Percentiles rank a stretch among this genome's conserved stretches.
These are phyloP conservation scores for Stemphylium beticola DNA, from an alignment of 2,329 filamentous ascomycete genomes.

Conservation along the genomic window DNA sequence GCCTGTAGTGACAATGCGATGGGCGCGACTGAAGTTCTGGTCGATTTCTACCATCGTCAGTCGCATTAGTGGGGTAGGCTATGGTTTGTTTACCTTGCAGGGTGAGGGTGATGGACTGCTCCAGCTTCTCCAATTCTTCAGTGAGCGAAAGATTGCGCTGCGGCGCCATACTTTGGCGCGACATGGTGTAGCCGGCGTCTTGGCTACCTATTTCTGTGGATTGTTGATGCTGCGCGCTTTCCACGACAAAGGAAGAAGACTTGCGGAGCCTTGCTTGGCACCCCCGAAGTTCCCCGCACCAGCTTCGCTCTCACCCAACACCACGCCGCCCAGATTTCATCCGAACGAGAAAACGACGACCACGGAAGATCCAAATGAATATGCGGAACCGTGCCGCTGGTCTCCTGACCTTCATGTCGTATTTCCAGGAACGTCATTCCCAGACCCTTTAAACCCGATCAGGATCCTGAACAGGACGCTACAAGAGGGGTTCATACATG, in stretches of 20 bases:
- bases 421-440: conserved; percentile 12
- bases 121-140: conserved; percentile 92
- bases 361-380: too few relatives aligned
- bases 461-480: conserved; percentile 5
- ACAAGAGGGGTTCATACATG: conserved; percentile 36
- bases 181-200: conserved; percentile 50
- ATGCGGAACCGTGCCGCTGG: conserved; percentile 5
- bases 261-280: conserved; percentile 22
- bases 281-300: conserved; percentile 25
- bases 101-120: conserved; percentile 95
- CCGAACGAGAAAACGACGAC: too few relatives aligned
- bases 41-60: conserved; percentile 77
- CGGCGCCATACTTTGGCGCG: conserved; percentile 55
- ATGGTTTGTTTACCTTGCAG: conserved; percentile 71
- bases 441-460: conserved; percentile 21
- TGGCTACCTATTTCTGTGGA: neutral
- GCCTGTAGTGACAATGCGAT: conserved; percentile 91
- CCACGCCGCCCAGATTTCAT: conserved; percentile 2
- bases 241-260: conserved; percentile 13
- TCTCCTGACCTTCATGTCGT: neutral
- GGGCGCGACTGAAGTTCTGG: conserved; percentile 95
- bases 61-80: conserved; percentile 29
- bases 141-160: conserved; percentile 76
- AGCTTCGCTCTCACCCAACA: neutral
- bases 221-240: conserved; percentile 21